These are phyloP conservation scores for Croton setiger DNA, from an alignment of 441 rosid genomes.

Conservation along the genomic window DNA sequence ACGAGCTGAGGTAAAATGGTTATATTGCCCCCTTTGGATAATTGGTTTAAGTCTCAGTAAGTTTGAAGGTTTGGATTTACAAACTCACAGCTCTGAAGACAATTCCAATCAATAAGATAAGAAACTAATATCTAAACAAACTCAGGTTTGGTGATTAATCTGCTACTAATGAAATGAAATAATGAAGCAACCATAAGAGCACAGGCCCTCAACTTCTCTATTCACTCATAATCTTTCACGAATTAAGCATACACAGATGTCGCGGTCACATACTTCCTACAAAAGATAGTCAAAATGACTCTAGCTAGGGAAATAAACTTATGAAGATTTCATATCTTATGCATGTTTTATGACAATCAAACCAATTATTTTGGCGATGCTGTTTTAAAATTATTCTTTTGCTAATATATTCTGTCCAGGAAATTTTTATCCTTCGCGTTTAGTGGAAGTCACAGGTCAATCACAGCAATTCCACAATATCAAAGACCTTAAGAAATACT, in stretches of 20 bases:
- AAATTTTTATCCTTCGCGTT: not conserved
- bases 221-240: no score
- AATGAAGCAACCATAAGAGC: not conserved
- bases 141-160: not conserved
- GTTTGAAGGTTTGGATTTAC: not conserved
- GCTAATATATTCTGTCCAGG: not conserved
- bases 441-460: not conserved
- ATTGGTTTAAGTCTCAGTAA: no score
- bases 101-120: no score
- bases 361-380: not conserved
- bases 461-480: not conserved
- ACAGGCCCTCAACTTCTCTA: no score
- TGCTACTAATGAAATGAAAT: not conserved
- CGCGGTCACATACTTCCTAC: no score
- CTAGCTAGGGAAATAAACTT: not conserved
- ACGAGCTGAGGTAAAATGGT: no score
- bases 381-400: no score
- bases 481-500: not conserved
- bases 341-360: not conserved
- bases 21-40: no score
- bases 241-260: not conserved
- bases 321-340: not conserved
- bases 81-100: no score
- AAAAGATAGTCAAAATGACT: not conserved
- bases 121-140: no score